These are phyloP conservation scores for Pseudocercospora pini-densiflorae DNA, from an alignment of 2,329 filamentous ascomycete species.

Conservation along the genomic window DNA sequence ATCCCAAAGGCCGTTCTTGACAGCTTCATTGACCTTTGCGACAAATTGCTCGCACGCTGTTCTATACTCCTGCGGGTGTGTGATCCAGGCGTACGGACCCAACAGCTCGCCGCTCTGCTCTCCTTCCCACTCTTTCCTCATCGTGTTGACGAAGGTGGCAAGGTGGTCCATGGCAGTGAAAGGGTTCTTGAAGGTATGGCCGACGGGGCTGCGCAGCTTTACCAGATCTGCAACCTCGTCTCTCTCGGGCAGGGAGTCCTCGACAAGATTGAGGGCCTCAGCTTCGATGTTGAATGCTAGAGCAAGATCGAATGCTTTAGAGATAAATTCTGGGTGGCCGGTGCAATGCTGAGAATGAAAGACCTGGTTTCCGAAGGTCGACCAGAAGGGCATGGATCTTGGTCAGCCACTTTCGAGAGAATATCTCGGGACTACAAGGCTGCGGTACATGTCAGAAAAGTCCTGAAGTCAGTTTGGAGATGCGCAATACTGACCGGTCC, in stretches of 20 bases:
- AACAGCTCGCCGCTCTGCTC: not conserved
- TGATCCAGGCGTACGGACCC: not conserved
- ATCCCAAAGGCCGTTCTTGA: not conserved
- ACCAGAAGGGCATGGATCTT: not conserved
- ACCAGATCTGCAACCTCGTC: not conserved
- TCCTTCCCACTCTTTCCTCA: not conserved
- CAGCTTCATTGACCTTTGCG: not conserved
- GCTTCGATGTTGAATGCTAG: not conserved
- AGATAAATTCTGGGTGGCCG: not conserved
- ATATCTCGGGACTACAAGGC: not conserved
- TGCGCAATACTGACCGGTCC: not conserved
- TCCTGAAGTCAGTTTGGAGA: not conserved
- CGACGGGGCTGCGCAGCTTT: not conserved
- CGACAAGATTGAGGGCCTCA: not conserved
- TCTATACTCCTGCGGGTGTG: not conserved
- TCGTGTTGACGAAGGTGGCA: not conserved
- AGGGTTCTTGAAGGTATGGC: not conserved
- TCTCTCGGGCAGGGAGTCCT: not conserved
- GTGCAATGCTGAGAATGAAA: not conserved
- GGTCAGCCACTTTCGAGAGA: not conserved
- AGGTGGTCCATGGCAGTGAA: not conserved
- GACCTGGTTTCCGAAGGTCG: not conserved
- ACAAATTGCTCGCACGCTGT: not conserved
- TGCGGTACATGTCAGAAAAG: not conserved
- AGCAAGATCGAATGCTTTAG: not conserved